Base-by-base conservation (phyloP, 2,329 filamentous ascomycete genomes). In the Alternaria solani region DNA sequence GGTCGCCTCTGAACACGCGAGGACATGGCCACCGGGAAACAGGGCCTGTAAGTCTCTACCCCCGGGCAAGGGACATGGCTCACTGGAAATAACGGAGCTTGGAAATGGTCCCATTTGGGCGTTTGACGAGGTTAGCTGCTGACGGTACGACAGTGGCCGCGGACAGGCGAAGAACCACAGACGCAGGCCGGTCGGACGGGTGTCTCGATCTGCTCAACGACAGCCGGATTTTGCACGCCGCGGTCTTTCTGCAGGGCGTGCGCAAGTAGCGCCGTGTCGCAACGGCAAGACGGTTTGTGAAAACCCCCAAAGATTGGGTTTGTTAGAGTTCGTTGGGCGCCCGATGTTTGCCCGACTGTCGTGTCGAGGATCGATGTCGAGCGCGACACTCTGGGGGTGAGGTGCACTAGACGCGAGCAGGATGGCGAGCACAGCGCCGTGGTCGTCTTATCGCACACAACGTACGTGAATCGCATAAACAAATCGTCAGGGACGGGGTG, bases 391-490 rank as follows among this genome's bases (percentile, higher is more conserved):
- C 38, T 28, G 42, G n/a, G 11, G 7, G 32, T 48, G 52, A 55
- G 42, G 36, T 30, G 32, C 44, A 53, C 48, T 18, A 38, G 51
- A 23, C 26, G n/a, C 39, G 18, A 18, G 38, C 4, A 39, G 49
- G 14, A 34, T 26, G 57, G 38, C 25, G 16, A 47, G 43, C 32
- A 43, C 43, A 55, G 20, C 25, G 30, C 38, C 26, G 25, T 36
- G 36, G 51, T 11, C 12, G 12, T 43, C 52, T 57, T 63, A 61
- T 63, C 61, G 57, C 54, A 28, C 32, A 32, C 38, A 38, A 57
- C 54, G 58, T 57, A 51, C 20, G 58, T 52, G 52, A 51, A 52
- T 57, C 23, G 51, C 58, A 61, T 61, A 57, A 57, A 48, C 32
- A 54, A 9, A 43, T 39, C 11, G 49, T 34, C 49, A 55, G 57